Evolutionary conservation across 2,329 filamentous ascomycete species (phyloP).

Genomic region (Sporothrix pallida): DNA sequence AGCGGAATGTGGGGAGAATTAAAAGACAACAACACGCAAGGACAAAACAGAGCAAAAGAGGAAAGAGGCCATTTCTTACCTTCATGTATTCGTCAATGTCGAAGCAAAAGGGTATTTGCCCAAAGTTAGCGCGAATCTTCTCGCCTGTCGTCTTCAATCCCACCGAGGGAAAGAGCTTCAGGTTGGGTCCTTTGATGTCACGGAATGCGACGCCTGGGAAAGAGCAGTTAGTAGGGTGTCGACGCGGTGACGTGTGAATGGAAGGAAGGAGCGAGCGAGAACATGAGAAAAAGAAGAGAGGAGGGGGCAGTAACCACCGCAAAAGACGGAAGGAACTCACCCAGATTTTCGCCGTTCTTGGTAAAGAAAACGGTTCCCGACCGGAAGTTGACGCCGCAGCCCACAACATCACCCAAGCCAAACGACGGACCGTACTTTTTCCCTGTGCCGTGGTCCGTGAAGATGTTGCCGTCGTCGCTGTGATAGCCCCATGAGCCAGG

Average conservation of each 20-base stretch:
- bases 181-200: conserved; percentile 60
- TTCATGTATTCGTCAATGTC: conserved; percentile 88
- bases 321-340: conserved; percentile 46
- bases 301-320: conserved; percentile 14
- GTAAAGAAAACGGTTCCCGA: conserved; percentile 71
- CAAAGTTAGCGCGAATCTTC: conserved; percentile 68
- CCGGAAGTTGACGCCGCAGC: conserved; percentile 70
- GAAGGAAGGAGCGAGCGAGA: not conserved
- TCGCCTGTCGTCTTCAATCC: conserved; percentile 71
- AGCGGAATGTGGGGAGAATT: not conserved
- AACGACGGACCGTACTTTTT: conserved; percentile 64
- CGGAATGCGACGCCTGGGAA: conserved; percentile 70
- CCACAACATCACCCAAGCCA: conserved; percentile 63
- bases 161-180: conserved; percentile 69
- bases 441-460: conserved; percentile 61
- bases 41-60: not conserved
- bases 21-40: not conserved
- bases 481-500: conserved; percentile 72
- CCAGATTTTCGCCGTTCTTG: conserved; percentile 64
- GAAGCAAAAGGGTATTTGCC: conserved; percentile 79
- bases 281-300: not conserved
- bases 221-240: conserved; percentile 10
- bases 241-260: not conserved
- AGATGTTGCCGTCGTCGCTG: conserved; percentile 69
- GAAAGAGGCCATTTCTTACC: conserved; percentile 55